Evolutionary conservation across 768 basidiomycete species (phyloP), one percentile per base, ranked within the genome.

Genomic region (Rhodotorula kratochvilovae): DNA sequence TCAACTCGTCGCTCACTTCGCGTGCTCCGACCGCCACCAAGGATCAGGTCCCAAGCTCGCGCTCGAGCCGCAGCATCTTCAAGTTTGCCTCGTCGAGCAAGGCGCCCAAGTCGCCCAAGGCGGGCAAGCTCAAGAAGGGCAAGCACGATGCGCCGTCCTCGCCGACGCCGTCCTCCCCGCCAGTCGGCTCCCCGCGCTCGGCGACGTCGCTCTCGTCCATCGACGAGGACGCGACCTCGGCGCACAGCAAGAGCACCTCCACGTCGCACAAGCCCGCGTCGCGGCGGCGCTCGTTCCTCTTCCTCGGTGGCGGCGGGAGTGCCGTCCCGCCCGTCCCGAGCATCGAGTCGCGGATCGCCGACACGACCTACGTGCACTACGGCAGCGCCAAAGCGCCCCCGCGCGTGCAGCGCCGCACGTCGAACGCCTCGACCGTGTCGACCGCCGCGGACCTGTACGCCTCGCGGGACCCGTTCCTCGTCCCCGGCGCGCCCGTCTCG

Each of bases 271-370:
- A 58, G 57, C 11, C 36, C 11, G 23, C 36, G 1, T 62, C 43
- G 7, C 53, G 54, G 1, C 60, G 61, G 1, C 51, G 61, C 23
- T 68, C 67, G 29, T 68, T 61, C 25, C 43, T 68, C 67, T 50
- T 50, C 48, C 23, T 23, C 25, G 27, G 48, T 2, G 48, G 48
- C 54, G 59, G 59, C 39, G 58, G 50, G 1, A n/a, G 45, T 25
- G 39, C 46, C 5, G 29, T 27, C 0, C 59, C 66, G 2, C 58
- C 66, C 2, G 53, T 67, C n/a, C 53, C 61, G 21, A 39, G 58
- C 21, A 60, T 71, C 48, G 70, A 67, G 39, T 63, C 61, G 27
- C 63, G 66, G 33, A 67, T 67, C 65, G 61, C 57, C 33, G 61
- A 67, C 45, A 53, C 65, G 39, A 63, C 61, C 17, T 71, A 67